Evolutionary conservation across 2,329 filamentous ascomycete genomes (phyloP).

Genomic region (Purpureocillium takamizusanense): DNA sequence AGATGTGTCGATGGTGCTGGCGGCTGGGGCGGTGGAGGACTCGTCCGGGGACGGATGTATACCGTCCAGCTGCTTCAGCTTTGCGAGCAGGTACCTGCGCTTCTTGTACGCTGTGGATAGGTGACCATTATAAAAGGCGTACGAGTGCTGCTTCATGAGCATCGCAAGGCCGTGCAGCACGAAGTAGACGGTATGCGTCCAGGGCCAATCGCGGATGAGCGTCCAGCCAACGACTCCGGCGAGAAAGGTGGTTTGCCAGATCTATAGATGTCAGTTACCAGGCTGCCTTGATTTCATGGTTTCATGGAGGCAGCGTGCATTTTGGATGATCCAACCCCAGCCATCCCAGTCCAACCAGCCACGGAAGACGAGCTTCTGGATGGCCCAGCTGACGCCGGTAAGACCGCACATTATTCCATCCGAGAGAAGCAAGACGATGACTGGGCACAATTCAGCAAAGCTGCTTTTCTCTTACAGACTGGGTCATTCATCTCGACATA

Average conservation of each 20-base stretch:
- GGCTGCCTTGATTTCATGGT: no score
- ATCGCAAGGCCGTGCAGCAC: conserved; percentile 66
- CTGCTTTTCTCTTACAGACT: no score
- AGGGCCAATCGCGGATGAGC: conserved; percentile 66
- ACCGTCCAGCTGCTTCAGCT: conserved; percentile 48
- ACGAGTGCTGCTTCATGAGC: conserved; percentile 79
- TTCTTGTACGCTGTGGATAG: conserved; percentile 51
- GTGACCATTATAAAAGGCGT: conserved; percentile 71
- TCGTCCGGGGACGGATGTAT: conserved; percentile 36
- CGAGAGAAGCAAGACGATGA: conserved; percentile 47
- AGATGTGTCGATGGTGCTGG: conserved; percentile 32
- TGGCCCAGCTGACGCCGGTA: conserved; percentile 54
- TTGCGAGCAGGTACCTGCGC: conserved; percentile 31
- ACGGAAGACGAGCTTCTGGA: conserved; percentile 53
- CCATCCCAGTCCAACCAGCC: conserved; percentile 59
- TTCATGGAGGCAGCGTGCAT: conserved; percentile 35
- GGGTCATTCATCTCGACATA: conserved; percentile 6
- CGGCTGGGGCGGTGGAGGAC: conserved; percentile 29
- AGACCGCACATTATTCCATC: conserved; percentile 61
- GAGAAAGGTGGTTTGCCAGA: conserved; percentile 63
- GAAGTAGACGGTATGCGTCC: conserved; percentile 75
- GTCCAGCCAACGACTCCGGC: conserved; percentile 55
- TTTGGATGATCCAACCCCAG: conserved; percentile 65
- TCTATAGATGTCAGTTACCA: conserved; percentile 22
- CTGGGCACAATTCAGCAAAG: conserved; percentile 14